phyloP scores from a whole-genome alignment of 139 green algal genomes.

The Pseudopediastrum boryanum region DNA sequence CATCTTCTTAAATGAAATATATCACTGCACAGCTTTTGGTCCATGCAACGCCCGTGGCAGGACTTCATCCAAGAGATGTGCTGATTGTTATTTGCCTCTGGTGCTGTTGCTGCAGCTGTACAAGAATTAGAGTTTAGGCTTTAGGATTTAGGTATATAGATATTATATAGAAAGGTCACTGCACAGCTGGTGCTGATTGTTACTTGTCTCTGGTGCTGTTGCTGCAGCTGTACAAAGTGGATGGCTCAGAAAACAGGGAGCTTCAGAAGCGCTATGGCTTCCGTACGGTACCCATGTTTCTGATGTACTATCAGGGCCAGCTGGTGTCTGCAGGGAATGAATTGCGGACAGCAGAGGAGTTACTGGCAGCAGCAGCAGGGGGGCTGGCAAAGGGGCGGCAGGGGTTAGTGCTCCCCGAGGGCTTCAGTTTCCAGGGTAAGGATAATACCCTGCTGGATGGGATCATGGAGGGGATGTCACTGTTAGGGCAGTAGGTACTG shows the following conservation, averaged over 20 bases:
- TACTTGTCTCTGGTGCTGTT: background rate
- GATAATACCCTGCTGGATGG: slow-evolving; percentile 50
- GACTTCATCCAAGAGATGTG: too few relatives aligned
- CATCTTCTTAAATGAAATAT: too few relatives aligned
- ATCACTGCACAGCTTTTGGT: too few relatives aligned
- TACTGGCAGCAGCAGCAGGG: slow-evolving; percentile 7
- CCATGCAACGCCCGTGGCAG: too few relatives aligned
- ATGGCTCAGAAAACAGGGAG: slow-evolving; percentile 47
- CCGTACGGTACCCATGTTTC: slow-evolving; percentile 55
- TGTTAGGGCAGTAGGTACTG: slow-evolving; percentile 14
- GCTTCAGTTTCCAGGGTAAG: slow-evolving; percentile 30
- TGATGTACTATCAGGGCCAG: slow-evolving; percentile 51
- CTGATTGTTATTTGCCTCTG: too few relatives aligned
- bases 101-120: background rate
- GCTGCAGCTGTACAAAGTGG: slow-evolving; percentile 53
- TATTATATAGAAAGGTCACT: background rate
- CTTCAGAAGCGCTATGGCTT: slow-evolving; percentile 56
- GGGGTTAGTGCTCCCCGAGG: slow-evolving; percentile 38
- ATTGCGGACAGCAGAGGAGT: slow-evolving; percentile 28
- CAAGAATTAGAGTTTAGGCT: too few relatives aligned
- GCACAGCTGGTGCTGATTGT: background rate
- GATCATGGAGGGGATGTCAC: slow-evolving; percentile 42
- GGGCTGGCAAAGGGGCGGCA: slow-evolving; percentile 42
- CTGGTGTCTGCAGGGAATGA: slow-evolving; percentile 51
- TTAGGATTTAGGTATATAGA: background rate